Evolutionary conservation across 108 stramenopile genomes (phyloP).

Genomic region (Nitzschia sp.): DNA sequence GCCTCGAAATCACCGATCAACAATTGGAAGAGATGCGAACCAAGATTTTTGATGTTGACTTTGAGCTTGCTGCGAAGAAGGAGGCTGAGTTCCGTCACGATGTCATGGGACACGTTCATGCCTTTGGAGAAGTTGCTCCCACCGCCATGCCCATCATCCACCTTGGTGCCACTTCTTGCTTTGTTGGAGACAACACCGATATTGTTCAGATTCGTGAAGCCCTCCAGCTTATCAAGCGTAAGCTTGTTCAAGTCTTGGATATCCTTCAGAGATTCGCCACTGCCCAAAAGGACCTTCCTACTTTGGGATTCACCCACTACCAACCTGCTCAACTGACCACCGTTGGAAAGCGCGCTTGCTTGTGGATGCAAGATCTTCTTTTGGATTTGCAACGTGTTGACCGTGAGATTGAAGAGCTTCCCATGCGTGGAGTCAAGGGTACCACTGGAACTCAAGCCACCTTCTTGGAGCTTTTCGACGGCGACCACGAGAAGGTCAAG

Average conservation of each 20-base stretch:
- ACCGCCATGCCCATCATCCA: conserved; percentile 94
- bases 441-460: conserved; percentile 98
- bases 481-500: conserved; percentile 97
- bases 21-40: conserved; percentile 87
- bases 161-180: conserved; percentile 96
- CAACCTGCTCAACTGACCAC: conserved; percentile 98
- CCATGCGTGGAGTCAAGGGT: conserved; percentile 98
- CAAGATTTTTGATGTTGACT: conserved; percentile 91
- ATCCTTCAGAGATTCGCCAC: conserved; percentile 81
- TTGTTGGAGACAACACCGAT: conserved; percentile 97
- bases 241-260: conserved; percentile 83
- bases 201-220: conserved; percentile 90
- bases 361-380: conserved; percentile 97
- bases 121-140: conserved; percentile 93
- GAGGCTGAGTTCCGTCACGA: conserved; percentile 97
- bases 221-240: conserved; percentile 79
- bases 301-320: conserved; percentile 97
- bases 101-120: conserved; percentile 99
- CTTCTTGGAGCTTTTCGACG: conserved; percentile 96
- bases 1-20: conserved; percentile 90
- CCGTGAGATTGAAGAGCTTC: conserved; percentile 86
- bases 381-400: conserved; percentile 89
- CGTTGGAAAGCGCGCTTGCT: conserved; percentile 92
- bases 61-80: conserved; percentile 88
- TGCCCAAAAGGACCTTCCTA: conserved; percentile 86